phyloP scores from a whole-genome alignment of 2,329 filamentous ascomycete species.

The Trichophyton schoenleinii region DNA sequence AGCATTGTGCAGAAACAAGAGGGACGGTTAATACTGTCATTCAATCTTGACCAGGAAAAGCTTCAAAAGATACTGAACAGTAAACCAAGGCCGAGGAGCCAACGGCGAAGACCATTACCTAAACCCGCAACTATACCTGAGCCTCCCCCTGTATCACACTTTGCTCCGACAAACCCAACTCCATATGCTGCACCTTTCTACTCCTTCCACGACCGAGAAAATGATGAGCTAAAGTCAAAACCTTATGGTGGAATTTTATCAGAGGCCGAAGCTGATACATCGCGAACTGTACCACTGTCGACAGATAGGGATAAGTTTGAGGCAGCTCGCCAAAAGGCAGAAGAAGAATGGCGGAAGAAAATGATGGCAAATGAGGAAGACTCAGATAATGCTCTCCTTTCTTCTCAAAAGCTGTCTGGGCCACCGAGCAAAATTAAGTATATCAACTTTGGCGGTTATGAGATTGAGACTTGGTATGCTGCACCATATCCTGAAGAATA shows the following conservation, averaged over 20 bases:
- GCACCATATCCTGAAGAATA: constrained; percentile 98
- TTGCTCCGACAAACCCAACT: constrained; percentile 46
- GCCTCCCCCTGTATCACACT: constrained; percentile 40
- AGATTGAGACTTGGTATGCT: constrained; percentile 98
- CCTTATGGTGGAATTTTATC: constrained; percentile 89
- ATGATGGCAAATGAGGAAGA: constrained; percentile 50
- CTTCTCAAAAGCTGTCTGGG: constrained; percentile 62
- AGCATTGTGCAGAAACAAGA: constrained; percentile 30
- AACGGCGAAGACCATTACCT: constrained; percentile 37
- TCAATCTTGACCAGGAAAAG: constrained; percentile 46
- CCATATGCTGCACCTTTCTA: constrained; percentile 70
- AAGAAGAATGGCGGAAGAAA: constrained; percentile 76
- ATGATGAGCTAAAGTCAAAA: constrained; percentile 79
- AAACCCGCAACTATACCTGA: constrained; percentile 30
- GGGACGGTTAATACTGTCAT: constrained; percentile 44
- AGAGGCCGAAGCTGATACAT: constrained; percentile 81
- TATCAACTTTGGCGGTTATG: constrained; percentile 93
- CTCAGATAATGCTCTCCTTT: constrained; percentile 49
- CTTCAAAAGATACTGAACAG: constrained; percentile 49
- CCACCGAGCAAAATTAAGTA: constrained; percentile 95
- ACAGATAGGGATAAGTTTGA: constrained; percentile 80
- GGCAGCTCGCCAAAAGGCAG: constrained; percentile 75
- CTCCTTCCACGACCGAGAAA: constrained; percentile 77
- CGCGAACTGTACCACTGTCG: constrained; percentile 68
- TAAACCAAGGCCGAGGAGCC: constrained; percentile 44